These are phyloP conservation scores for Phoenix roebelenii DNA, from an alignment of 176 grass and related monocot species.

Conservation along the genomic window DNA sequence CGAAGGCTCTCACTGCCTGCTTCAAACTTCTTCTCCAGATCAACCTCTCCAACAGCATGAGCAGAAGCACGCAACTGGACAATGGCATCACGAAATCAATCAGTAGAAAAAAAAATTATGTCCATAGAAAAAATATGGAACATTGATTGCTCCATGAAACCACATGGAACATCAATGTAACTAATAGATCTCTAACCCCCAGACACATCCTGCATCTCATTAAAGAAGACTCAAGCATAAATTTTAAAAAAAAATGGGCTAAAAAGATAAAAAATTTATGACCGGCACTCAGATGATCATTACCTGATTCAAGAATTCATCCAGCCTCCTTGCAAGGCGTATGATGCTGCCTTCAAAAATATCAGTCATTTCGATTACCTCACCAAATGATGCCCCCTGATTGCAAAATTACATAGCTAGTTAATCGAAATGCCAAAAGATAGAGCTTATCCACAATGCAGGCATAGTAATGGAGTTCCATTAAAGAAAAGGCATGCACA, in stretches of 20 bases:
- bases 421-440: too few relatives aligned
- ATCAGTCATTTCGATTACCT: constrained; percentile 97
- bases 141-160: too few relatives aligned
- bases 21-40: constrained; percentile 67
- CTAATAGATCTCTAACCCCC: too few relatives aligned
- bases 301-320: constrained; percentile 99
- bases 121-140: too few relatives aligned
- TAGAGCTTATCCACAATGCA: too few relatives aligned
- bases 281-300: neutral
- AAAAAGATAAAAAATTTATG: neutral
- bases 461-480: too few relatives aligned
- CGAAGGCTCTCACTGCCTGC: constrained; percentile 62
- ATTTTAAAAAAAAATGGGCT: too few relatives aligned
- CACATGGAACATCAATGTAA: too few relatives aligned
- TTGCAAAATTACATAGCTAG: constrained; percentile 1
- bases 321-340: constrained; percentile 74
- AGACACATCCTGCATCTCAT: too few relatives aligned
- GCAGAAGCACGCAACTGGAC: constrained; percentile 77
- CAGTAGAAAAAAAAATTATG: neutral
- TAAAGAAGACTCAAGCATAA: too few relatives aligned
- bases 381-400: constrained; percentile 81
- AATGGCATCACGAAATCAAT: constrained; percentile 1
- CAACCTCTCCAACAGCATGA: constrained; percentile 61
- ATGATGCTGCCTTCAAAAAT: constrained; percentile 99
- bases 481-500: too few relatives aligned